Conservation (phyloP, 805 yeast genomes). For the Kazachstania viticola region DNA sequence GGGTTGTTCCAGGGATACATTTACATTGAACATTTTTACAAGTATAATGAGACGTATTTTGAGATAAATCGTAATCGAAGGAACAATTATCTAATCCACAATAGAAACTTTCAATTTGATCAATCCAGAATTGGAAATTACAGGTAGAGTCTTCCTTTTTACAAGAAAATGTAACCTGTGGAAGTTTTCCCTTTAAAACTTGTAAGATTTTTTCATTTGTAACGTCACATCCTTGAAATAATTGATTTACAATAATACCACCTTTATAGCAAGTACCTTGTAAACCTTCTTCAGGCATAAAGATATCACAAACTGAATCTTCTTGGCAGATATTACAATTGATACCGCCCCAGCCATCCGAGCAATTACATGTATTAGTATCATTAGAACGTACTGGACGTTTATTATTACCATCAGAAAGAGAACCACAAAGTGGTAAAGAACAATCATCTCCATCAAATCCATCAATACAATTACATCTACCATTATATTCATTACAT, state of each 20-base stretch:
- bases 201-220: slow-evolving; percentile 78
- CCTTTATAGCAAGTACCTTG: slow-evolving; percentile 81
- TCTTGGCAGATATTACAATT: slow-evolving; percentile 78
- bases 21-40: slow-evolving; percentile 75
- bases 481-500: slow-evolving; percentile 83
- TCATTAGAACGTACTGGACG: slow-evolving; percentile 55
- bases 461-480: slow-evolving; percentile 86
- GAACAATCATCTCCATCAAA: slow-evolving; percentile 92
- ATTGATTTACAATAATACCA: slow-evolving; percentile 70
- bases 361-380: slow-evolving; percentile 51
- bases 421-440: slow-evolving; percentile 75
- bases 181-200: slow-evolving; percentile 66
- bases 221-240: slow-evolving; percentile 89
- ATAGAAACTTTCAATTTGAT: slow-evolving; percentile 75
- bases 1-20: slow-evolving; percentile 84
- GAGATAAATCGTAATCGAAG: slow-evolving; percentile 47
- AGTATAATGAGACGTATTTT: slow-evolving; percentile 62
- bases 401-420: slow-evolving; percentile 32
- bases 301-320: slow-evolving; percentile 70
- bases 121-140: slow-evolving; percentile 95
- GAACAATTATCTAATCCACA: slow-evolving; percentile 73
- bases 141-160: slow-evolving; percentile 54
- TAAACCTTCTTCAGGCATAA: slow-evolving; percentile 70
- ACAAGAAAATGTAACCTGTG: slow-evolving; percentile 90
- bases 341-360: slow-evolving; percentile 85